Base-by-base conservation (phyloP, 257 asterid species). In the Ilex asprella region DNA sequence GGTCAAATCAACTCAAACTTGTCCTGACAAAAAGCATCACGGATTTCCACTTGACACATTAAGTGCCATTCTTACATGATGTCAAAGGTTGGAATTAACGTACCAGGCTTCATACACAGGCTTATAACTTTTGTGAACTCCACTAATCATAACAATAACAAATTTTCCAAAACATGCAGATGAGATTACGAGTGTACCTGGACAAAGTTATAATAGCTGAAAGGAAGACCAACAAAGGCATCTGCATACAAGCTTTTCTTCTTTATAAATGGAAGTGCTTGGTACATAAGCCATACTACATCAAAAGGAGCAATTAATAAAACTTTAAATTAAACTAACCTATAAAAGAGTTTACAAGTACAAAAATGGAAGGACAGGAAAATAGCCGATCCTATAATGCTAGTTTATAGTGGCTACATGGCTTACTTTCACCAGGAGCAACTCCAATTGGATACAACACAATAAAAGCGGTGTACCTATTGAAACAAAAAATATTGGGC, bases 261-360 rank as follows among this genome's bases (percentile, higher is more conserved):
- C 83, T 78, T 79, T 69, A 92, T 83, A 63, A 72, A 67, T 2
- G 97, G 97, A 72, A 92, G 96, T 29, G 95, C 93, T 82, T 81
- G 79, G 70, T 89, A 86, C 97, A 92, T 85, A 66, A 84, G 84
- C 96, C 97, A 92, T 79, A 92, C 98, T 92, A 70, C 76, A 78
- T 10, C 35, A 51, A 51, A 53, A 53, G 14, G 30, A 53, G 57
- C 52, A 6, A 46, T 10, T 46, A 46, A 2, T 46, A 14, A 46
- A 46, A 2, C n/a, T 11, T 11, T 2, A 46, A 46, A 46, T 14
- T 10, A 10, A 14, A 14, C 4, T 0, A 0, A 46, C 13, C 14
- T 46, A 46, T 46, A 46, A 6, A 46, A 46, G 3, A 10, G 13
- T 11, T 44, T 12, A 49, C 6, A 12, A 54, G 11, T 3, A 62